Evolutionary conservation across 2,329 filamentous ascomycete species (phyloP).

Genomic region (Claviceps maximensis): DNA sequence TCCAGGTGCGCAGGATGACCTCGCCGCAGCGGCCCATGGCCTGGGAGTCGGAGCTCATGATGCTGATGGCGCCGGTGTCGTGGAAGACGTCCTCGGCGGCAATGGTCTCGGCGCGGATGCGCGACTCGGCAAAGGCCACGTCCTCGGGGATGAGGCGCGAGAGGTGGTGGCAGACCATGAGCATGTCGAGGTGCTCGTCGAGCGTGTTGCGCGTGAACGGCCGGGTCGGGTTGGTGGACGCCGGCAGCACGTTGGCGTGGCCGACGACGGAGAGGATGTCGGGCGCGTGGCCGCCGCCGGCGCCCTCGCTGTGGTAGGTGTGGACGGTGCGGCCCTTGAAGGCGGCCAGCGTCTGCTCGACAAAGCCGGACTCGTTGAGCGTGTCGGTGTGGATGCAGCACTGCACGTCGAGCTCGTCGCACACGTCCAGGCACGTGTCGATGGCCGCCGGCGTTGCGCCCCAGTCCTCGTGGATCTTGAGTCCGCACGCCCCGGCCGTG

Average conservation of each 20-base stretch:
- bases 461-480: constrained; percentile 97
- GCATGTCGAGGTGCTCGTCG: constrained; percentile 94
- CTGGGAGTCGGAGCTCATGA: constrained; percentile 94
- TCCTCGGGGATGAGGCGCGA: constrained; percentile 90
- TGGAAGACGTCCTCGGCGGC: constrained; percentile 93
- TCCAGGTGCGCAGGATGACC: constrained; percentile 87
- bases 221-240: constrained; percentile 82
- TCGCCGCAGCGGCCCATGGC: constrained; percentile 96
- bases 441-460: constrained; percentile 84
- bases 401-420: constrained; percentile 84
- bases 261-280: constrained; percentile 94
- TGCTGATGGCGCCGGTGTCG: constrained; percentile 86
- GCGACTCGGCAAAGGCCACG: constrained; percentile 85
- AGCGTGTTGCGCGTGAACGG: constrained; percentile 87
- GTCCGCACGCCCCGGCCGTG: constrained; percentile 69
- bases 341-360: constrained; percentile 77
- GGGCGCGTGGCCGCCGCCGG: constrained; percentile 85
- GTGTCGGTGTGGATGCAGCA: constrained; percentile 94
- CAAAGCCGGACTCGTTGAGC: constrained; percentile 93
- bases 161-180: constrained; percentile 95
- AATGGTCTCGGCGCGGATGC: constrained; percentile 91
- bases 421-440: constrained; percentile 71
- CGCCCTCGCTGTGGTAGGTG: constrained; percentile 94
- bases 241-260: constrained; percentile 75
- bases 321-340: constrained; percentile 84